Percentiles rank a stretch among this genome's conserved stretches.
These are phyloP conservation scores for Termitomyces sp. DNA, from an alignment of 768 basidiomycete genomes.

Conservation along the genomic window DNA sequence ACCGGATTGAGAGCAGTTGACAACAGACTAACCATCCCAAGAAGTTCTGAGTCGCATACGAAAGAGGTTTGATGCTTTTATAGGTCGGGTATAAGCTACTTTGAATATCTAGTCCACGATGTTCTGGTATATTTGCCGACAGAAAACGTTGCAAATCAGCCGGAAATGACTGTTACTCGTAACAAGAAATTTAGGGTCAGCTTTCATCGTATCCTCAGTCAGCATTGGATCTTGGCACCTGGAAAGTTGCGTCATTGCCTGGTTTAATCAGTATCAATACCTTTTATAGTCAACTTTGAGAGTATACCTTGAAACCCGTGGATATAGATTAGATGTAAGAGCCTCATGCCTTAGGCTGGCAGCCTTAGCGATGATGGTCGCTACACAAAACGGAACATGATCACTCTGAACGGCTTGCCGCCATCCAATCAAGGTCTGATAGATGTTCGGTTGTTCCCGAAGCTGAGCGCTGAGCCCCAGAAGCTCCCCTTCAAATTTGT, in stretches of 20 bases:
- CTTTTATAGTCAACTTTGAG: neutral
- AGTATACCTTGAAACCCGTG: slow-evolving; percentile 53
- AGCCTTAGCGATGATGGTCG: no score
- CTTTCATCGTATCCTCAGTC: neutral
- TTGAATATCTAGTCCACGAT: slow-evolving; percentile 34
- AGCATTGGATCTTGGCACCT: slow-evolving; percentile 29
- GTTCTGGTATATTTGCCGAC: slow-evolving; percentile 26
- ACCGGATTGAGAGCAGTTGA: neutral
- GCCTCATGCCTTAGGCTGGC: neutral
- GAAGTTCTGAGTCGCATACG: slow-evolving; percentile 47
- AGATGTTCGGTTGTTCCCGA: no score
- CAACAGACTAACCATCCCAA: slow-evolving; percentile 43
- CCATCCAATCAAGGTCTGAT: no score
- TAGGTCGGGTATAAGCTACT: slow-evolving; percentile 58
- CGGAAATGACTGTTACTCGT: slow-evolving; percentile 42
- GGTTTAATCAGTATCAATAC: neutral
- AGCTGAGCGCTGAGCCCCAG: no score
- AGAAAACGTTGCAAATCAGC: slow-evolving; percentile 47
- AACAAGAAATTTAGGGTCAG: neutral
- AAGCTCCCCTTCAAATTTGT: no score
- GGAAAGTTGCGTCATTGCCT: slow-evolving; percentile 59
- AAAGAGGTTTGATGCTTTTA: slow-evolving; percentile 52
- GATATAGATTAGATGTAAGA: slow-evolving; percentile 52
- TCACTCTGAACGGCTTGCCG: no score
- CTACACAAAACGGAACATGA: no score